phyloP scores from a whole-genome alignment of 441 rosid species.

The Populus tomentosa region DNA sequence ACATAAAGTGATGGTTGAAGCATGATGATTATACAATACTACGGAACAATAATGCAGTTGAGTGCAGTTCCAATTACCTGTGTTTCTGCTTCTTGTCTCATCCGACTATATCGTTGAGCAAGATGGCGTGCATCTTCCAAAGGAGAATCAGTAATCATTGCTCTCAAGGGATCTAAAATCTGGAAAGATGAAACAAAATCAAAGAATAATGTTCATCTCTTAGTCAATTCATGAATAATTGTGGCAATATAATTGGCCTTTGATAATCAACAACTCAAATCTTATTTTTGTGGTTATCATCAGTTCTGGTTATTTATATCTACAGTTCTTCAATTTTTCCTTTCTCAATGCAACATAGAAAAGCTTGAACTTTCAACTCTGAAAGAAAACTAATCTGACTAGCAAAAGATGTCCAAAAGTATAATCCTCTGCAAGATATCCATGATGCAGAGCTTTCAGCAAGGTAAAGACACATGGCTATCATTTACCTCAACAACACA shows the following conservation, averaged over 20 bases:
- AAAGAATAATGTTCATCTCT: constrained; percentile 1
- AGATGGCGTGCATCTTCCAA: constrained; percentile 96
- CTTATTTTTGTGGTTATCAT: background rate
- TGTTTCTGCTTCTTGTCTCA: constrained; percentile 95
- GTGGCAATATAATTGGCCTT: background rate
- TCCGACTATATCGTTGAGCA: constrained; percentile 89
- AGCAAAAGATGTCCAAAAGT: background rate
- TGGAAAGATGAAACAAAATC: constrained; percentile 22
- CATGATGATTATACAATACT: constrained; percentile 1
- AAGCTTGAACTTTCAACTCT: no score
- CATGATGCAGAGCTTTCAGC: background rate
- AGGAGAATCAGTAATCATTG: constrained; percentile 72
- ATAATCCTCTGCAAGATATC: background rate
- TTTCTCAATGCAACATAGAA: no score
- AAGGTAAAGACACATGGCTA: background rate
- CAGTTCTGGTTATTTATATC: background rate
- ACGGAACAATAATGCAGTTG: background rate
- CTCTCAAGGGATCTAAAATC: constrained; percentile 90
- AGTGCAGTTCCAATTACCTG: constrained; percentile 42
- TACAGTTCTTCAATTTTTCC: background rate
- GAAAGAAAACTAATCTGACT: background rate
- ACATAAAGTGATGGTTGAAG: constrained; percentile 2
- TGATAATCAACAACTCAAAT: background rate
- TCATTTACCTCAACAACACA: background rate
- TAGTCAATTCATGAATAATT: constrained; percentile 1